Conservation (phyloP, 345 rosid species). For the Moringa oleifera region DNA sequence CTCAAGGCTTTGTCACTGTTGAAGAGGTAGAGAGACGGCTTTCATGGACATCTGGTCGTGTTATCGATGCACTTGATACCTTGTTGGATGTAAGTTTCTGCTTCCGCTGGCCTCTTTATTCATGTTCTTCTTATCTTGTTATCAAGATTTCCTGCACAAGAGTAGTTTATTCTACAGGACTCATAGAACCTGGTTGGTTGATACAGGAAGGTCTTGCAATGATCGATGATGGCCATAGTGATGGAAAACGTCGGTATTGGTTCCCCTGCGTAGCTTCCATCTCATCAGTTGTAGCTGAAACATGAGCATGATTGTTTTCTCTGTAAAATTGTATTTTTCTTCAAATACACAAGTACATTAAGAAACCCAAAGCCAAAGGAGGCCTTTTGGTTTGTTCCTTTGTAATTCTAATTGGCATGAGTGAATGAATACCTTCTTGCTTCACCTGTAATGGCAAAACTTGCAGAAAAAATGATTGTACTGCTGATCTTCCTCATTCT, state of each 20-base stretch:
- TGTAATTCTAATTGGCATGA: too few relatives aligned
- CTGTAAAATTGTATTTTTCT: too few relatives aligned
- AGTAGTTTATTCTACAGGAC: constrained; percentile 4
- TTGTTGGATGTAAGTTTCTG: constrained; percentile 53
- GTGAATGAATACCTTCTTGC: too few relatives aligned
- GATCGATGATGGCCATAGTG: constrained; percentile 74
- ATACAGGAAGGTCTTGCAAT: constrained; percentile 80
- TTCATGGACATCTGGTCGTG: constrained; percentile 86
- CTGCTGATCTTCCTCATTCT: too few relatives aligned
- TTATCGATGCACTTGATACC: constrained; percentile 69
- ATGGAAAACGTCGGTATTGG: constrained; percentile 73
- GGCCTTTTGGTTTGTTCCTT: too few relatives aligned
- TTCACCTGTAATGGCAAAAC: too few relatives aligned
- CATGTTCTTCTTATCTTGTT: neutral
- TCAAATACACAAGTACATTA: too few relatives aligned
- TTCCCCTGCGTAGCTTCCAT: constrained; percentile 79
- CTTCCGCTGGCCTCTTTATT: neutral
- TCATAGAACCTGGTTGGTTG: constrained; percentile 24
- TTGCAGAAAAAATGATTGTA: too few relatives aligned
- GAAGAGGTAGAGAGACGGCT: constrained; percentile 70
- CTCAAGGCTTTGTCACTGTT: constrained; percentile 82
- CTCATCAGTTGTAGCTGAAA: constrained; percentile 41
- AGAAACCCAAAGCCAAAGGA: too few relatives aligned
- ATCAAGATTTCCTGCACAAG: neutral
- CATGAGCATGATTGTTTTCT: constrained; percentile 5